A percentile compares a stretch with the other conserved stretches of the same genome.
Conservation (phyloP, 208 protist species). For the Trypanosoma avium region DNA sequence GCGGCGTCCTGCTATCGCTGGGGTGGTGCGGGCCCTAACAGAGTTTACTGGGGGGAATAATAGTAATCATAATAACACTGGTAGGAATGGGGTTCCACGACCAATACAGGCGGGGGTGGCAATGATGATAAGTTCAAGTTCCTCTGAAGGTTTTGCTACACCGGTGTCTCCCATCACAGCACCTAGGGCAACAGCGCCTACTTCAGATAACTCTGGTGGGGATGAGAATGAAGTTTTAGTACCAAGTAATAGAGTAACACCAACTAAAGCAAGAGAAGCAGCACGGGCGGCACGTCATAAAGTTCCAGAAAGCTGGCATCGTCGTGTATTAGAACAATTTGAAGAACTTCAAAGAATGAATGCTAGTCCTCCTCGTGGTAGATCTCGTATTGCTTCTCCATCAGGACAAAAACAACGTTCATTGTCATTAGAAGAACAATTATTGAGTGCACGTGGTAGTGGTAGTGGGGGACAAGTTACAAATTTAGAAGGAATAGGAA, state of each 20-base stretch:
- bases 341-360: slow-evolving; percentile 71
- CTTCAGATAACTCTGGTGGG: not conserved
- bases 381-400: not conserved
- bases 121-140: not conserved
- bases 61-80: not conserved
- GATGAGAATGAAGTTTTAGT: not conserved
- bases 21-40: slow-evolving; percentile 27
- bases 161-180: not conserved
- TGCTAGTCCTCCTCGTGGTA: slow-evolving; percentile 22
- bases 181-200: not conserved
- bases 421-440: too few species aligned
- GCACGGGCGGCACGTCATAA: slow-evolving; percentile 14
- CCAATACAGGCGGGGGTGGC: not conserved
- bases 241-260: not conserved
- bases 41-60: slow-evolving; percentile 7
- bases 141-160: not conserved
- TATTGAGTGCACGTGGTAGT: too few species aligned
- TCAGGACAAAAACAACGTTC: not conserved
- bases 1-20: slow-evolving; percentile 42
- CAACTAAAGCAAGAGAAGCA: not conserved
- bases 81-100: not conserved
- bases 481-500: too few species aligned
- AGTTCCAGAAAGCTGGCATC: slow-evolving; percentile 45
- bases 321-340: slow-evolving; percentile 54
- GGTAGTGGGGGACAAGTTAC: too few species aligned